Evolutionary conservation across 2,329 filamentous ascomycete species (phyloP), one percentile per base, ranked within the genome.

Genomic region (Colletotrichum tropicale): DNA sequence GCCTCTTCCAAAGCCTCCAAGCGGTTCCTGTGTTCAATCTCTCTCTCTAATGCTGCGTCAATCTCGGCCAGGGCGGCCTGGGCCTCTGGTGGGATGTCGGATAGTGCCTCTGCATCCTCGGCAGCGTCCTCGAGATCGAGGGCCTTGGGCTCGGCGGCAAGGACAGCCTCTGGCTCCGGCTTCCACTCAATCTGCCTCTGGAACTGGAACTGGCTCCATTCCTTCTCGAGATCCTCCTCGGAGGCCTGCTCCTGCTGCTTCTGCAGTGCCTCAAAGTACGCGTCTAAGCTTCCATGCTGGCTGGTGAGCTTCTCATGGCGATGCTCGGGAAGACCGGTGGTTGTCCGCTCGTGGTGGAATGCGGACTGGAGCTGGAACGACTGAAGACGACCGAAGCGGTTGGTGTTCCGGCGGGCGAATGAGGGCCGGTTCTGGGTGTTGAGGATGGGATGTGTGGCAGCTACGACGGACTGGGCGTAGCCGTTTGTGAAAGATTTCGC

Each of bases 381-480:
- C 56, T 87, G 85, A 66, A 92, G 88, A 68, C 88, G 90, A 77
- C 88, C 87, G 78, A 91, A 86, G 78, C 88, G 88, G 79, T 87
- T 88, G 81, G 86, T 89, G 80, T 88, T 90, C 81, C 89, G 90
- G 80, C 90, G 89, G 76, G 88, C 89, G 82, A 92, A 93, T 81
- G 90, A 90, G 77, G 90, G 90, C 80, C 91, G 89, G 84, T 91
- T 92, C 84, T 92, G 95, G 84, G 88, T 93, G 90, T 93, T 95
- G 91, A 90, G 92, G 90, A 88, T 94, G 72, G 91, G 91, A 78
- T 98, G 96, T 78, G 95, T 95, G 82, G 96, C 96, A 83, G 97
- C 97, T 87, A 99, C 96, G 87, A 98, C 94, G 78, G 96, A 98
- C 86, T 98, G 96, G 81, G 96, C 96, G 91, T 98, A 98, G 87